phyloP scores from a whole-genome alignment of 345 rosid genomes.

The Linum usitatissimum region DNA sequence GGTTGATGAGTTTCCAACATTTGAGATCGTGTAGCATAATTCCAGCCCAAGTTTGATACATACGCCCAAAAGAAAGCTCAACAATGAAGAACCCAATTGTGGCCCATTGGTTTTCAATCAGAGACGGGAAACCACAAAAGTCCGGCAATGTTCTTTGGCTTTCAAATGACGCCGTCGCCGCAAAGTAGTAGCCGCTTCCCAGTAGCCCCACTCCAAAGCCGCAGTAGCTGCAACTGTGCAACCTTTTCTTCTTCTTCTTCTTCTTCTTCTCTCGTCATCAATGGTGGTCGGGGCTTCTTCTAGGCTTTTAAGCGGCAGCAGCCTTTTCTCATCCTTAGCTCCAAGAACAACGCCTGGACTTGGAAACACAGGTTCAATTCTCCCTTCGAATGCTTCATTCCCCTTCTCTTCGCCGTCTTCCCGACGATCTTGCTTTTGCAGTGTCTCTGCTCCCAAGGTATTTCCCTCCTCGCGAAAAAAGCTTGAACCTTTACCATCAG shows the following conservation, averaged over 20 bases:
- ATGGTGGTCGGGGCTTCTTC: slow-evolving; percentile 19
- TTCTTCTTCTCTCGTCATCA: neutral
- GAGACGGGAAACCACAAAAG: no score
- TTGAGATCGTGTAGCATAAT: no score
- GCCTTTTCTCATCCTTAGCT: slow-evolving; percentile 6
- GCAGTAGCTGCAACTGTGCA: neutral
- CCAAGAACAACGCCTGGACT: neutral
- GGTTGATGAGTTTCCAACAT: no score
- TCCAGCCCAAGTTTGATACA: no score
- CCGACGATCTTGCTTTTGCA: slow-evolving; percentile 17
- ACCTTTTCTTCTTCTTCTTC: neutral
- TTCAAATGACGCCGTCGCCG: no score
- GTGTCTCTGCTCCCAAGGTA: slow-evolving; percentile 10
- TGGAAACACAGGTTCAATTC: neutral
- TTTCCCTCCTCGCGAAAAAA: neutral
- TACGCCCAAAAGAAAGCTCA: no score
- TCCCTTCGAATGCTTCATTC: slow-evolving; percentile 19
- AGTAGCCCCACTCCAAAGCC: no score
- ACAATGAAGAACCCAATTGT: no score
- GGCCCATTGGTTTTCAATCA: no score
- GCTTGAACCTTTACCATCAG: neutral
- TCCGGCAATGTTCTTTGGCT: no score
- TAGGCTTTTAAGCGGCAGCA: slow-evolving; percentile 13
- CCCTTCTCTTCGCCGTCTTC: slow-evolving; percentile 12
- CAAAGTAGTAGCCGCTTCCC: no score